Base-by-base conservation (phyloP, 768 basidiomycete species). In the Hemileccinum impolitum region DNA sequence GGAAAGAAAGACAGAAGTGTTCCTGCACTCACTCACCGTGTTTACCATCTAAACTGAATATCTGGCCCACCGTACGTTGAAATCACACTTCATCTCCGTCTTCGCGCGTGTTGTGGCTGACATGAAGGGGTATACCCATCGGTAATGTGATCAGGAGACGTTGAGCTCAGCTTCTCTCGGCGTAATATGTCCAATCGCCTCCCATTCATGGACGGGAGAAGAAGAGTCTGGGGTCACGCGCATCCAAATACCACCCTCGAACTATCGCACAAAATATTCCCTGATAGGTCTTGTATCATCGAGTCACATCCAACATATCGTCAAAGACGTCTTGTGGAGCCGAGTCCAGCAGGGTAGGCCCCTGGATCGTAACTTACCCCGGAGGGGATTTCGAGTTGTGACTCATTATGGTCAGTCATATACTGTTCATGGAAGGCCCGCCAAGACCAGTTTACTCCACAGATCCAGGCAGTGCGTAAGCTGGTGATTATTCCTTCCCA, bases 41-140 rank as follows among this genome's bases (percentile, higher is more conserved):
- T 23, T 23, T 23, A 23, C 25, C 30, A 12, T 34, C 48, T 21
- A 34, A 17, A 18, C 18, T n/a, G 21, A 17, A 45, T 19, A 19
- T 11, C n/a, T 21, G 34, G 14, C 17, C 5, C 25, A 31, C 25
- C 13, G 38, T 18, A 38, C 21, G 23, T 36, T 45, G 12, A 19
- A 34, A 39, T 38, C 43, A 36, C 25, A 5, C 21, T 54, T 49
- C 44, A 50, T 57, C 53, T 43, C 50, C 50, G 39, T 50, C 49
- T 23, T 36, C 28, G 34, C 40, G 40, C 48, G 26, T 23, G 35
- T 32, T 23, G 18, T 39, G 38, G 21, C 31, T 15, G 26, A 41
- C 28, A 23, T 35, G 43, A 45, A 52, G 19, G 36, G 18, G 43
- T 23, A 18, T 21, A 18, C 17, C 18, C 43, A 4, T 40, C 34